phyloP scores from a whole-genome alignment of 345 rosid genomes.

The Eucalyptus camaldulensis region DNA sequence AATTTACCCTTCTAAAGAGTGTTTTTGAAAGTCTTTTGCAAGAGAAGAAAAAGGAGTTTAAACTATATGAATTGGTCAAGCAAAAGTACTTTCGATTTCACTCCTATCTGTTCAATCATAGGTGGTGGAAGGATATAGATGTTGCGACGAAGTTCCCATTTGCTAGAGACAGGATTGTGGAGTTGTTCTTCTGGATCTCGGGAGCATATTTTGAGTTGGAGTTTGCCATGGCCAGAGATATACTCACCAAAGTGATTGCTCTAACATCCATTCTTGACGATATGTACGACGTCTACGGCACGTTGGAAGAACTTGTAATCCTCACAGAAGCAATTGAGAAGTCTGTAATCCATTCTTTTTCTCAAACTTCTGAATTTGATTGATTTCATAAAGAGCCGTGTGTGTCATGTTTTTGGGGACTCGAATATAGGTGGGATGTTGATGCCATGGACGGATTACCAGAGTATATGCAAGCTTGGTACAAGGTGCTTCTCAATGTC shows the following conservation, averaged over 20 bases:
- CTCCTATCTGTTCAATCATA: neutral
- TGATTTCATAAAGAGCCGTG: too few relatives aligned
- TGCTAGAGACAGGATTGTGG: neutral
- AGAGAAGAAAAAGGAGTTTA: neutral
- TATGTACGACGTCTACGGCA: neutral
- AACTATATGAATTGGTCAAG: neutral
- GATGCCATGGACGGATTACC: neutral
- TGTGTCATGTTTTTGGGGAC: neutral
- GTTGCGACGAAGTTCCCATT: neutral
- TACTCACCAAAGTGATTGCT: neutral
- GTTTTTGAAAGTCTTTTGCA: neutral
- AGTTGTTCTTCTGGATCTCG: neutral
- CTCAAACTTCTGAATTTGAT: neutral
- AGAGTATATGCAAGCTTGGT: neutral
- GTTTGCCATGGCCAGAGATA: neutral
- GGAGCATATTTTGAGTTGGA: neutral
- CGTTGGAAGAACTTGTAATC: neutral
- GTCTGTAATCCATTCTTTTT: neutral
- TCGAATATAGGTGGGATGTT: neutral
- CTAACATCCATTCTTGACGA: neutral
- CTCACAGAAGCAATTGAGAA: neutral
- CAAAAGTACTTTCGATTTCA: neutral
- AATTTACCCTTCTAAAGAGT: too few relatives aligned
- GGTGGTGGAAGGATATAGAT: neutral
- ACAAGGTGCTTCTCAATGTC: neutral